These are phyloP conservation scores for Persicaria tinctoria DNA, from an alignment of 148 eudicot species.

Conservation along the genomic window DNA sequence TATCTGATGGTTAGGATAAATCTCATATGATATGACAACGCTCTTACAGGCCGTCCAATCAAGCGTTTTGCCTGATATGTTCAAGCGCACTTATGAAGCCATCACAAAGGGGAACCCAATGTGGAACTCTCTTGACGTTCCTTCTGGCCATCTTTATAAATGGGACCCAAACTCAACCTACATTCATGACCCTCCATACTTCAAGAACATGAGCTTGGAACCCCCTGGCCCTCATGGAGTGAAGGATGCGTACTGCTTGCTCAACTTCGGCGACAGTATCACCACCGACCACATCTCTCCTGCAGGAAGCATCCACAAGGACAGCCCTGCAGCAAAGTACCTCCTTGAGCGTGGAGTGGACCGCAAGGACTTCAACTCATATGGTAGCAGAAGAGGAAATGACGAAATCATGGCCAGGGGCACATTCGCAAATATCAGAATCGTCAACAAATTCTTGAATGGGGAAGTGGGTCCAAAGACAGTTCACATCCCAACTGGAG, in stretches of 20 bases:
- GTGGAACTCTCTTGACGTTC: conserved; percentile 87
- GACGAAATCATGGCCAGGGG: conserved; percentile 97
- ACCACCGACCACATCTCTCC: conserved; percentile 98
- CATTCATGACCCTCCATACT: conserved; percentile 90
- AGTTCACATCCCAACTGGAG: conserved; percentile 80
- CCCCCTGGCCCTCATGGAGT: conserved; percentile 91
- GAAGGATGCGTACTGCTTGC: conserved; percentile 89
- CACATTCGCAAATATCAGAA: conserved; percentile 88
- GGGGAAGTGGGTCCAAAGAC: conserved; percentile 98
- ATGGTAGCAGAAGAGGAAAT: conserved; percentile 95
- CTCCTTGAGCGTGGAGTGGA: conserved; percentile 83
- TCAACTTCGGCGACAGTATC: conserved; percentile 91
- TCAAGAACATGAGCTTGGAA: conserved; percentile 79
- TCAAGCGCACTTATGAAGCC: conserved; percentile 81
- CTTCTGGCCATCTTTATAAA: conserved; percentile 61
- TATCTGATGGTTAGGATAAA: too few species aligned
- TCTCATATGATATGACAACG: too few species aligned
- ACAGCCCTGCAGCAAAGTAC: conserved; percentile 89
- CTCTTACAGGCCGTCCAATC: conserved; percentile 65
- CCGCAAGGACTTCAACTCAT: conserved; percentile 82
- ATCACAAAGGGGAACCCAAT: conserved; percentile 85
- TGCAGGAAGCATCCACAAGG: conserved; percentile 93
- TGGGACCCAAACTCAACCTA: conserved; percentile 89
- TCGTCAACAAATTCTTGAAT: conserved; percentile 80
- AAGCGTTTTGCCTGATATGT: conserved; percentile 89